phyloP scores from a whole-genome alignment of 495 filamentous ascomycete species.

The Platismatia glauca region DNA sequence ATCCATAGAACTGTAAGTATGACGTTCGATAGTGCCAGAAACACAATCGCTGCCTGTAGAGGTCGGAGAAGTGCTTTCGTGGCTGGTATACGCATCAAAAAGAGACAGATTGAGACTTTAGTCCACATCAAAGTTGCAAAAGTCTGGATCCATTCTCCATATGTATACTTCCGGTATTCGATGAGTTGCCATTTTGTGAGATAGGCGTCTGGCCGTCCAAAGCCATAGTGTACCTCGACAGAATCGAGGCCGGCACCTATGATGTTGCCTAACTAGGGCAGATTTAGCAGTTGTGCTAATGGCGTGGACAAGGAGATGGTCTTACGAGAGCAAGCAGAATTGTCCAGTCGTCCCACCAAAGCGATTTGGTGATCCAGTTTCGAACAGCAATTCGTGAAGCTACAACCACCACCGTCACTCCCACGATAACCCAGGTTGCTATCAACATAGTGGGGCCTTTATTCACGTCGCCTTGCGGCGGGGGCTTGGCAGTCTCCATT shows the following conservation, averaged over 20 bases:
- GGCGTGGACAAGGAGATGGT: not conserved
- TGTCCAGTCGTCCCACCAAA: constrained; percentile 16
- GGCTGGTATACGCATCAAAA: constrained; percentile 7
- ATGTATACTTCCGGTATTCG: constrained; percentile 4
- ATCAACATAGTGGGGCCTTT: too few species aligned
- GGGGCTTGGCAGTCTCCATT: too few species aligned
- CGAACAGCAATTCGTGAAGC: constrained; percentile 30
- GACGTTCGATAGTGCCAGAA: constrained; percentile 1
- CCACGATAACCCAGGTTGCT: too few species aligned
- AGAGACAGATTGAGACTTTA: constrained; percentile 13
- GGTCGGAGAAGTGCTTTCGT: constrained; percentile 1
- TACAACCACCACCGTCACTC: constrained; percentile 21
- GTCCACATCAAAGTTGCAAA: constrained; percentile 17
- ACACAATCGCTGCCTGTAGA: not conserved
- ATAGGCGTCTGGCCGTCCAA: constrained; percentile 1
- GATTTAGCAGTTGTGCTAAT: not conserved
- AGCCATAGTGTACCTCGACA: constrained; percentile 13
- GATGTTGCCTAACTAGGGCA: not conserved
- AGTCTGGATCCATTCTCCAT: constrained; percentile 14
- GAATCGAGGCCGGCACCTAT: constrained; percentile 6
- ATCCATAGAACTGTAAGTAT: constrained; percentile 7
- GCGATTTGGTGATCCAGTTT: not conserved
- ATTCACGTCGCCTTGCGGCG: too few species aligned
- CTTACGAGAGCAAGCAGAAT: constrained; percentile 2
- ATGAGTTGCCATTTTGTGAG: constrained; percentile 6